Base-by-base conservation (phyloP, 2,329 filamentous ascomycete genomes). In the Fusarium tuaranense region DNA sequence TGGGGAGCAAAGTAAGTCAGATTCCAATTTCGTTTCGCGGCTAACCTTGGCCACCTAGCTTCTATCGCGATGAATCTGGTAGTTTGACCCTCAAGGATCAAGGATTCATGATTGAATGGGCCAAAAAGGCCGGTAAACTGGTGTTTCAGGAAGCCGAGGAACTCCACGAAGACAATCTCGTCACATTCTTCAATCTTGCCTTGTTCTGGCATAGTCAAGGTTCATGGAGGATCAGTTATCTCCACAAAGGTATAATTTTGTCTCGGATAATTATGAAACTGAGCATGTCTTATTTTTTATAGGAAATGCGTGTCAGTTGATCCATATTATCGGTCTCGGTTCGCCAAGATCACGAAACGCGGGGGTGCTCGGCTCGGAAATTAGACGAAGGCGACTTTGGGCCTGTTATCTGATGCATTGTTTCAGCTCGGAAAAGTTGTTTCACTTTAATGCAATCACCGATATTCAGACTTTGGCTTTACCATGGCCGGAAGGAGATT, bases 151-250 rank as follows among this genome's bases (percentile, higher is more conserved):
- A 77, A 0, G 71, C 38, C 0, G 73, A 77, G 32, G 65, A 74
- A 0, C 71, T 77, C 0, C 9, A 30, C 0, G 65, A 77, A 1
- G 69, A 77, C 25, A 77, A 73, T 4, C n/a, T 77, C 0, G 69
- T 73, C 2, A 74, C 75, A 0, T 76, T 73, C 4, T 74, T 53
- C 25, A 77, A 74, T 5, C 51, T 77, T 16, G 61, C 75, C 4
- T 30, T 77, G 0, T 77, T 77, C 5, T 77, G 75, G 75, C 68
- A 77, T 10, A 77, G 75, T 3, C 71, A 77, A 5, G 75, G 75
- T 0, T 76, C 73, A 4, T 77, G 75, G 75, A 65, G 67, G 2
- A 71, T 71, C 16, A 76, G 75, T 2, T 69, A 77, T 22, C 58
- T 77, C 0, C 67, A 77, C n/a, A 77, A 74, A 38, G 75, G 75